Conservation (phyloP, 2,329 filamentous ascomycete species). For the Penicillium sp. region DNA sequence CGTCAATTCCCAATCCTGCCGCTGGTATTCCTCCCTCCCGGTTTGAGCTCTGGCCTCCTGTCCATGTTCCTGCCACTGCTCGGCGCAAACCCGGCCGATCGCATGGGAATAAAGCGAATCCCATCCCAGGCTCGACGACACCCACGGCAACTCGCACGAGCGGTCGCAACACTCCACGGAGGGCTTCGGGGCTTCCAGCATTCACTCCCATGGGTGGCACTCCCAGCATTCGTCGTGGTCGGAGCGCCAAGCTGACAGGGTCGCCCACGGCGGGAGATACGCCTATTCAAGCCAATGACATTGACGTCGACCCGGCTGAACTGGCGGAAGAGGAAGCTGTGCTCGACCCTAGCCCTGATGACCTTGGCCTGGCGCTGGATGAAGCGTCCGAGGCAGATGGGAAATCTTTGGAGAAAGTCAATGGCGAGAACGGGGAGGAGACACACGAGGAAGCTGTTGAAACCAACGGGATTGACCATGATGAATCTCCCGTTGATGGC, state of each 20-base stretch:
- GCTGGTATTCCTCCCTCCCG: conserved; percentile 42
- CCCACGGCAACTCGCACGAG: conserved; percentile 34
- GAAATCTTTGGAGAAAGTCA: conserved; percentile 5
- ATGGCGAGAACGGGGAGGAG: conserved; percentile 16
- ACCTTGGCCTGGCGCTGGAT: conserved; percentile 6
- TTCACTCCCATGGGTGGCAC: conserved; percentile 32
- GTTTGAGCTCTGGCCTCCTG: conserved; percentile 45
- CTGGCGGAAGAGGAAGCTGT: conserved; percentile 13
- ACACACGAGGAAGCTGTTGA: conserved; percentile 4
- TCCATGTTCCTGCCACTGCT: conserved; percentile 33
- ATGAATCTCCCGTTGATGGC: conserved; percentile 6
- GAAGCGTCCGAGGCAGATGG: conserved; percentile 9
- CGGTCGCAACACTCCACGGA: conserved; percentile 39
- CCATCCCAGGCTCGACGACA: conserved; percentile 27
- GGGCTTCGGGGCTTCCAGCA: conserved; percentile 28
- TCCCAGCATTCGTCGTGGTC: conserved; percentile 33
- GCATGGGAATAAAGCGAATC: conserved; percentile 30
- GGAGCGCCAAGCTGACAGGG: conserved; percentile 35
- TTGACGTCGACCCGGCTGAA: conserved; percentile 14
- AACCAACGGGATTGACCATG: conserved; percentile 16
- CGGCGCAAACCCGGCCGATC: conserved; percentile 42
- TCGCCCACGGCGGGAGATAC: conserved; percentile 29
- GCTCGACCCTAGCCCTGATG: conserved; percentile 14
- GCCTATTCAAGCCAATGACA: conserved; percentile 24
- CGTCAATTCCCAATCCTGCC: conserved; percentile 28